Evolutionary conservation across 805 yeast species (phyloP), one percentile per base, ranked within the genome.

Genomic region (Komagataella phaffii): DNA sequence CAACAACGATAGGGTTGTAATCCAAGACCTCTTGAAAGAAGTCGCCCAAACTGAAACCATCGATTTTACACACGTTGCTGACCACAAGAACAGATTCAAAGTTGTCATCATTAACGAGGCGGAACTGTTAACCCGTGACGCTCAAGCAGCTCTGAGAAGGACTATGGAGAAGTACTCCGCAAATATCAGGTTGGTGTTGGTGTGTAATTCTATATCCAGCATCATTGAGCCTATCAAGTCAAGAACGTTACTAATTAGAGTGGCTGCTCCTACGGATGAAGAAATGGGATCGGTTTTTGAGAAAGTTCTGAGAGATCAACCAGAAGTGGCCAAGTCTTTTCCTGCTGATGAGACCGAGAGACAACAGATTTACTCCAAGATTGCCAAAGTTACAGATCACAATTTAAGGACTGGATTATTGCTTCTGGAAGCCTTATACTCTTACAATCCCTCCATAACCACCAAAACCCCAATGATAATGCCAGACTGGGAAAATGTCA

Each of bases 81-180:
- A 40, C 7, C 52, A 52, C 45, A 58, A 53, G 54, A 79, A 82
- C 59, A 69, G 85, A 51, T 85, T 85, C 65, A 86, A 85, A 61
- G 81, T 87, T 53, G 95, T 88, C 23, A 76, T 90, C 12, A 89
- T 90, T 49, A 89, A 90, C 62, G 96, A 90, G 64, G 96, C 96
- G 0, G 96, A 90, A 56, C 79, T 88, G 6, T 72, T 90, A 55
- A 83, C 89, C 18, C 77, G 96, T 66, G 97, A 90, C 64, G 97
- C 97, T 0, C 97, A 90, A 63, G 95, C 96, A 3, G 97, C 97
- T 0, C 70, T 90, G 55, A 81, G 97, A 75, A 77, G 97, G 67
- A 90, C 96, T 0, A 90, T 90, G 96, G 97, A 90, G 63, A 90
- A 88, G 64, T 90, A 88, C 66, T 87, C 97, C 1, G 76, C 84